Percentiles rank a stretch among this genome's conserved stretches.
phyloP scores from a whole-genome alignment of 257 asterid species.

The Solanum paucissectum region DNA sequence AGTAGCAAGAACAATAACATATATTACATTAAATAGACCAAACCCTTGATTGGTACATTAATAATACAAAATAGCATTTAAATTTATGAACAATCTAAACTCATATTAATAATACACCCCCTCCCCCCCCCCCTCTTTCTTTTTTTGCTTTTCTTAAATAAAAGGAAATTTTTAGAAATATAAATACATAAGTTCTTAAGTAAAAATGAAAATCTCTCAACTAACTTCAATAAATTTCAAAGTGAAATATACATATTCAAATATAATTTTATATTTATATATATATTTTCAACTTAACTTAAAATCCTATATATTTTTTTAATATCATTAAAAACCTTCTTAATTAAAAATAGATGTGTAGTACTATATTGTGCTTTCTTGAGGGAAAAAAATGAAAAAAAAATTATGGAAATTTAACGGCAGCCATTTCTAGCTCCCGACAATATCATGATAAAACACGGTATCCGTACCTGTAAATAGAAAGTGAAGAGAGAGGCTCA shows the following conservation, averaged over 20 bases:
- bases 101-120: neutral
- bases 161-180: neutral
- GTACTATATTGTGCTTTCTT: neutral
- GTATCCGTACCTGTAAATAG: neutral
- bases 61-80: neutral
- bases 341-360: neutral
- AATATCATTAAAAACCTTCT: neutral
- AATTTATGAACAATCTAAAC: too few species aligned
- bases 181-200: too few species aligned
- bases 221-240: neutral
- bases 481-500: neutral
- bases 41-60: neutral
- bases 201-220: neutral
- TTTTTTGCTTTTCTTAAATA: neutral
- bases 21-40: too few species aligned
- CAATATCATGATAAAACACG: neutral
- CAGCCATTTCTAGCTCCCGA: neutral
- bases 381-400: neutral
- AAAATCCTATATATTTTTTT: neutral
- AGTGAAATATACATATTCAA: neutral
- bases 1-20: too few species aligned
- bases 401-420: neutral
- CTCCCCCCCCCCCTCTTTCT: neutral
- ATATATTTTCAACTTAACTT: neutral
- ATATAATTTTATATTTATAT: neutral